Base-by-base conservation (phyloP, 257 asterid genomes). In the Scutellaria baicalensis region DNA sequence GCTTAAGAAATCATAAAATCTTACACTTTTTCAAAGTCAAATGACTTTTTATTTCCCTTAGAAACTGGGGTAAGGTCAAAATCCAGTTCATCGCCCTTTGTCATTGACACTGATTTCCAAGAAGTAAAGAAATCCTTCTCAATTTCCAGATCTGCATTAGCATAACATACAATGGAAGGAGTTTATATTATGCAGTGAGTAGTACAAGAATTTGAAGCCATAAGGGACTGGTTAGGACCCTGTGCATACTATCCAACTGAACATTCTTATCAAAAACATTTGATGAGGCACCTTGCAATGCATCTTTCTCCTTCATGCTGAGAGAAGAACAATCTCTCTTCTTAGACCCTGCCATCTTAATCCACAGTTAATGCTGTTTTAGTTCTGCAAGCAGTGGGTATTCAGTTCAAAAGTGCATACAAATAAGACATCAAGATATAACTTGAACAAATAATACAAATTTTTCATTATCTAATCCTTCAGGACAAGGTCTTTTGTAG, bases 51-150 rank as follows among this genome's bases (percentile, higher is more conserved):
- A 75, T 88, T 93, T 73, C 88, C 89, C 84, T 88, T 88, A 42
- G 91, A 71, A 71, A 79, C 81, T 66, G 96, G 84, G 14, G 85
- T 78, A 59, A 93, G 75, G 80, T 89, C 96, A 70, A 90, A 89
- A 80, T 93, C 89, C 87, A 93, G 80, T 50, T 36, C 79, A 58
- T 87, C 85, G n/a, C 79, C 89, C 49, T 77, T 87, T 66, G 82
- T 80, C 50, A 79, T 78, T 52, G 97, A 81, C 73, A 83, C 80
- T 68, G 94, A 73, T 55, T 89, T 93, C 97, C 97, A 93, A 11
- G 94, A 83, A 76, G 74, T 76, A 61, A 93, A 77, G 81, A 93
- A 89, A 81, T 93, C 97, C 14, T 83, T 83, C 66, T 86, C 96
- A 60, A 91, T 72, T 75, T 93, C 99, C 81, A 93, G 69, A 77